These are phyloP conservation scores for Letharia columbiana DNA, from an alignment of 495 filamentous ascomycete species.

Conservation along the genomic window DNA sequence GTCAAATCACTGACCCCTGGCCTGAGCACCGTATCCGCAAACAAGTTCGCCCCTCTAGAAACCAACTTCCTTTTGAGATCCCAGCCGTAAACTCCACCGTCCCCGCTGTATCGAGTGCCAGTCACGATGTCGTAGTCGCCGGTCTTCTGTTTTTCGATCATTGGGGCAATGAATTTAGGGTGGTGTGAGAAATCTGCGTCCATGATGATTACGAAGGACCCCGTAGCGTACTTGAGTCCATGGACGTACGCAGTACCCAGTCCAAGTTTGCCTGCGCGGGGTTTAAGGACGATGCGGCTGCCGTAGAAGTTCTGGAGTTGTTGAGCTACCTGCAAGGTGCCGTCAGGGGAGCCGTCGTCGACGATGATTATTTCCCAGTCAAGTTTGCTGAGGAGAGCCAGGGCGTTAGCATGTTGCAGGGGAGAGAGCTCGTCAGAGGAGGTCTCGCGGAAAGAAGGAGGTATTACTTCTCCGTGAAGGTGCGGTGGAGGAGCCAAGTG, in stretches of 20 bases:
- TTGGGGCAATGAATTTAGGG: conserved; percentile 87
- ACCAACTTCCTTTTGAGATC: conserved; percentile 95
- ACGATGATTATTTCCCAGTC: conserved; percentile 97
- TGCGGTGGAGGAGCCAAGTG: conserved; percentile 82
- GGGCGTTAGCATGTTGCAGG: conserved; percentile 7
- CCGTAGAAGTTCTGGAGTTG: conserved; percentile 81
- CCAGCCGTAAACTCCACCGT: conserved; percentile 89
- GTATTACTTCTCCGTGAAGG: conserved; percentile 72
- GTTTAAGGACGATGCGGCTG: conserved; percentile 69
- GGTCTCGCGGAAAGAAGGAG: conserved; percentile 22
- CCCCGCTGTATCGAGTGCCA: conserved; percentile 81
- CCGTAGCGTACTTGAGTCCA: conserved; percentile 74
- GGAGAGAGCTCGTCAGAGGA: background rate
- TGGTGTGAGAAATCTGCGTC: conserved; percentile 99
- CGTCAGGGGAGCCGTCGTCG: conserved; percentile 95
- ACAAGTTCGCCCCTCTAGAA: conserved; percentile 80
- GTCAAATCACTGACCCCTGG: conserved; percentile 96
- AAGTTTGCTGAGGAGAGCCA: conserved; percentile 54
- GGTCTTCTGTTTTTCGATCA: conserved; percentile 66
- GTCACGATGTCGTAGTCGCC: conserved; percentile 89
- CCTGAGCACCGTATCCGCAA: conserved; percentile 86
- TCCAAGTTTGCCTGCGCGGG: conserved; percentile 88
- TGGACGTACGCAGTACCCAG: conserved; percentile 96
- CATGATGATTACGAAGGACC: conserved; percentile 98
- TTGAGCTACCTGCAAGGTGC: conserved; percentile 79